phyloP scores from a whole-genome alignment of 2,329 filamentous ascomycete species.

The Leptographium lundbergii region DNA sequence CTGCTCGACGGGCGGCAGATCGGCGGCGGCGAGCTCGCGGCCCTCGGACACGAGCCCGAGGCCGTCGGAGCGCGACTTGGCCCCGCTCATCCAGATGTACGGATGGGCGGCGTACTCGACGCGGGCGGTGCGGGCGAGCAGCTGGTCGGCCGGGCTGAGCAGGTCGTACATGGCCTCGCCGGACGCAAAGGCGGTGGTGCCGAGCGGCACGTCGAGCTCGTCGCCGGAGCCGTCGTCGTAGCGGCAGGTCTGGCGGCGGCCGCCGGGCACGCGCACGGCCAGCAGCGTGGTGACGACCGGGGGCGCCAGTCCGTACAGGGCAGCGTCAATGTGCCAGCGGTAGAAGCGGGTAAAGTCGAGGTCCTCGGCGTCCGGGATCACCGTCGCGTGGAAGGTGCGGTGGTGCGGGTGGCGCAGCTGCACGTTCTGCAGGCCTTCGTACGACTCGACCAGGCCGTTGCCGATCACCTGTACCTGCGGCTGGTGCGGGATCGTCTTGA shows the following conservation, averaged over 20 bases:
- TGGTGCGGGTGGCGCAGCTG: conserved; percentile 65
- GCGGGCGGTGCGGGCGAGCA: conserved; percentile 51
- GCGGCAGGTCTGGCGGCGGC: conserved; percentile 35
- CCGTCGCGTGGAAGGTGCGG: conserved; percentile 57
- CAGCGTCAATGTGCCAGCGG: conserved; percentile 72
- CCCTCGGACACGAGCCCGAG: conserved; percentile 51
- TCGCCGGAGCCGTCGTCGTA: conserved; percentile 63
- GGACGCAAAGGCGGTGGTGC: conserved; percentile 64
- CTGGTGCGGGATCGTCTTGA: conserved; percentile 70
- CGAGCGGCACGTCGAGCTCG: conserved; percentile 54
- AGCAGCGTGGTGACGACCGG: conserved; percentile 61
- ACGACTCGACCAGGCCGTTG: conserved; percentile 55
- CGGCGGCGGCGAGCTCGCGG: conserved; percentile 40
- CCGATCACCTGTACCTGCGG: conserved; percentile 72
- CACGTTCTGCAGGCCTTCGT: conserved; percentile 59
- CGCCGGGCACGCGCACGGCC: conserved; percentile 61
- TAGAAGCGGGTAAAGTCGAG: conserved; percentile 47
- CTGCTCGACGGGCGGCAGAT: conserved; percentile 53
- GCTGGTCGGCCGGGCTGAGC: conserved; percentile 52
- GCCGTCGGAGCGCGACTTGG: conserved; percentile 53
- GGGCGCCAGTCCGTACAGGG: conserved; percentile 62
- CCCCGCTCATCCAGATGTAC: conserved; percentile 68
- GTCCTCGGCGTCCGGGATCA: conserved; percentile 42
- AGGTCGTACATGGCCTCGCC: conserved; percentile 59
- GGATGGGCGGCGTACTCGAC: conserved; percentile 70